Conservation (phyloP, 75 land plant genomes). For the Larix kaempferi region DNA sequence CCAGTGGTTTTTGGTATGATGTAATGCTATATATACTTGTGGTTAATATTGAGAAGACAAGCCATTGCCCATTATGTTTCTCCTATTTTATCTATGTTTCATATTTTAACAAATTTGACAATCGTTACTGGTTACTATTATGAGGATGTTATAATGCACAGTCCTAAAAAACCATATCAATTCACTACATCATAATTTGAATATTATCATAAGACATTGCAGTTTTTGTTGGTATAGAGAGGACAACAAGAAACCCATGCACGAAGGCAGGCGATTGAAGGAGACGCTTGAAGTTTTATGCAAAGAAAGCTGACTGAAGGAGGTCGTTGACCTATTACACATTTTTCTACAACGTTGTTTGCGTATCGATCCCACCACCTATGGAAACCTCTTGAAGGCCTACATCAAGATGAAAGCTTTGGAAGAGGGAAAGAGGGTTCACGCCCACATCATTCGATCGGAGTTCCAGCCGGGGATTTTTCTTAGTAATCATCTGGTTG, state of each 20-base stretch:
- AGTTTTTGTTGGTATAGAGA: not conserved
- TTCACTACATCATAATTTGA: too few species aligned
- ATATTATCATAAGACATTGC: not conserved
- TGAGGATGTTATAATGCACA: not conserved
- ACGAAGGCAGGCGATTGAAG: not conserved
- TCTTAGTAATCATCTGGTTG: constrained; percentile 33
- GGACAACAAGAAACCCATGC: not conserved
- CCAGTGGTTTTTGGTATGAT: too few species aligned
- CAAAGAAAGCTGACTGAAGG: not conserved
- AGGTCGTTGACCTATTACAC: not conserved
- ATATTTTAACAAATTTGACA: too few species aligned
- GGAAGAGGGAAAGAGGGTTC: constrained; percentile 29
- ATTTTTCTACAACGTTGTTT: not conserved
- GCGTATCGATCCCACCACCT: not conserved
- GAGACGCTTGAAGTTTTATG: not conserved
- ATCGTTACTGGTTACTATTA: not conserved
- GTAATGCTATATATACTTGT: too few species aligned
- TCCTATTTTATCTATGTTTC: too few species aligned
- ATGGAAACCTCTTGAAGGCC: constrained; percentile 12
- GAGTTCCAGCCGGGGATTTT: constrained; percentile 15
- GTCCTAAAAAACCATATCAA: not conserved
- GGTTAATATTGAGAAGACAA: too few species aligned
- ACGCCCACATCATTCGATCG: constrained; percentile 15
- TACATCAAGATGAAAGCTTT: constrained; percentile 17
- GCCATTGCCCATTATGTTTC: too few species aligned